Evolutionary conservation across 2,329 filamentous ascomycete species (phyloP).

Genomic region (Paraphoma chrysanthemicola): DNA sequence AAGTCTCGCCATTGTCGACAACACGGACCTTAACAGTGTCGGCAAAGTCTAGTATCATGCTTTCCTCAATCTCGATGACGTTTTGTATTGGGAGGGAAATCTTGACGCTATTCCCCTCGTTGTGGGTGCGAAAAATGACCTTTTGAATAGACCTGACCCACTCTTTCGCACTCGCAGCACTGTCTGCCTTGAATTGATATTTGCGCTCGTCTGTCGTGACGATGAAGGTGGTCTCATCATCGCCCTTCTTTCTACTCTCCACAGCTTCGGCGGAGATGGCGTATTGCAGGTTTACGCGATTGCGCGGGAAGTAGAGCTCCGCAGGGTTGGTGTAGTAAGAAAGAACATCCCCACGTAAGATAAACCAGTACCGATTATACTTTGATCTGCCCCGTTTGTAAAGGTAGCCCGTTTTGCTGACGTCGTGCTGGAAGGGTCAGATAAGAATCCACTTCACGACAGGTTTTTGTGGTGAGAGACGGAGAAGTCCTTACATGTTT

Average conservation of each 20-base stretch:
- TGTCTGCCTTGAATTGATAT: constrained; percentile 90
- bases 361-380: constrained; percentile 92
- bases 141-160: constrained; percentile 95
- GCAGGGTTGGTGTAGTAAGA: constrained; percentile 86
- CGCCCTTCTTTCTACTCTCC: constrained; percentile 71
- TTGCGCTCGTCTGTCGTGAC: constrained; percentile 83
- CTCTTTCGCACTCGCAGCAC: constrained; percentile 84
- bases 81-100: constrained; percentile 89
- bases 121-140: constrained; percentile 93
- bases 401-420: constrained; percentile 87
- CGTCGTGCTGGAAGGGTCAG: constrained; percentile 40
- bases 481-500: constrained; percentile 69
- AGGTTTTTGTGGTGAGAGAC: too few relatives aligned
- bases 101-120: constrained; percentile 96
- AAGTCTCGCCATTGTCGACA: constrained; percentile 92
- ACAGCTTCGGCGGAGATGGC: constrained; percentile 83
- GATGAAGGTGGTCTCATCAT: constrained; percentile 78
- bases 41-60: constrained; percentile 86
- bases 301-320: constrained; percentile 88
- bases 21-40: constrained; percentile 94
- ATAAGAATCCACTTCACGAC: neutral
- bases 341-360: constrained; percentile 87
- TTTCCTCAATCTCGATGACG: constrained; percentile 91
- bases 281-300: constrained; percentile 90
- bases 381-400: constrained; percentile 89